Evolutionary conservation across 1,284 basidiomycete genomes (phyloP).

Genomic region (Neolentinus lepideus): DNA sequence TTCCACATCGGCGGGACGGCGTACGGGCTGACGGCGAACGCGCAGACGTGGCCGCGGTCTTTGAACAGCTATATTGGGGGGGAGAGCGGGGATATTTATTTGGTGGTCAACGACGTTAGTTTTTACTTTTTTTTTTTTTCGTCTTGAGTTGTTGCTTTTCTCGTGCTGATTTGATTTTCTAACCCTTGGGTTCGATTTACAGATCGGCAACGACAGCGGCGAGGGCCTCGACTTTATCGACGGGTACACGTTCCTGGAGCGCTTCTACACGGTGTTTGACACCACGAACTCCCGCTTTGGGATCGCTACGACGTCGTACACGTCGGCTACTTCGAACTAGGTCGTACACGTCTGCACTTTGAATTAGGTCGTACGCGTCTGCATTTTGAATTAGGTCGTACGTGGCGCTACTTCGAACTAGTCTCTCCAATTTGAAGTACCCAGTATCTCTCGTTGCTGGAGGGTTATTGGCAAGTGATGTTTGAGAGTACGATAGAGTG

Average conservation of each 20-base stretch:
- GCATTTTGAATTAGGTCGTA: too few relatives aligned
- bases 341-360: too few relatives aligned
- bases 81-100: conserved; percentile 5
- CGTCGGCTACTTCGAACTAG: conserved; percentile 49
- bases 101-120: conserved; percentile 10
- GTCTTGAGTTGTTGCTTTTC: too few relatives aligned
- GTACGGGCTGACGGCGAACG: conserved; percentile 12
- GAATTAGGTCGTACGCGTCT: too few relatives aligned
- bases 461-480: neutral
- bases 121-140: neutral
- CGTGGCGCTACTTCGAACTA: conserved; percentile 53
- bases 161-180: too few relatives aligned
- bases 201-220: conserved; percentile 21
- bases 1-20: conserved; percentile 13
- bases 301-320: conserved; percentile 50
- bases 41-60: conserved; percentile 12
- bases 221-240: conserved; percentile 31
- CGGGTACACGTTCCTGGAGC: conserved; percentile 43
- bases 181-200: neutral
- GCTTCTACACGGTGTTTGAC: conserved; percentile 27
- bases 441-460: neutral
- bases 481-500: too few relatives aligned
- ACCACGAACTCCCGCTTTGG: conserved; percentile 35
- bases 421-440: too few relatives aligned
- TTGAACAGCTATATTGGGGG: conserved; percentile 12